These are phyloP conservation scores for Allium cepa DNA, from an alignment of 106 monocot species.

Conservation along the genomic window DNA sequence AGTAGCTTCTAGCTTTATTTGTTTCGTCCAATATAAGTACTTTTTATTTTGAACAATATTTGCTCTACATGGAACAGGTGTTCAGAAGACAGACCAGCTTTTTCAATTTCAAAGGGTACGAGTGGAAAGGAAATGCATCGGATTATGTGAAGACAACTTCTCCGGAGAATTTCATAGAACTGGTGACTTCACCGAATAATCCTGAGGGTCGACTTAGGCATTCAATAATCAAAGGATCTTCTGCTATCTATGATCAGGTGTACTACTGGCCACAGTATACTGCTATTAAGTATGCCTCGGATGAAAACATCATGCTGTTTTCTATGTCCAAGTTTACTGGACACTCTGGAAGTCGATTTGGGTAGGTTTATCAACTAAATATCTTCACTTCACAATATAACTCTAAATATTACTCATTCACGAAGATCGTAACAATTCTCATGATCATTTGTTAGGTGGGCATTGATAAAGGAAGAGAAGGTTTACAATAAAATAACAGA, in stretches of 20 bases:
- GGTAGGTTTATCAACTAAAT: background rate
- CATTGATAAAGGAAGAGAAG: slow-evolving; percentile 45
- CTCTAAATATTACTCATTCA: no score
- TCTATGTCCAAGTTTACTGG: slow-evolving; percentile 11
- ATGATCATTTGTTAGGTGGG: slow-evolving; percentile 42
- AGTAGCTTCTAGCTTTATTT: background rate
- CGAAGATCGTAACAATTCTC: no score
- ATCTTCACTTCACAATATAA: no score
- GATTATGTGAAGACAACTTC: slow-evolving; percentile 20
- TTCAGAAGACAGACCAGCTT: slow-evolving; percentile 38
- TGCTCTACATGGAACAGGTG: slow-evolving; percentile 10
- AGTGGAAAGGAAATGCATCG: slow-evolving; percentile 47
- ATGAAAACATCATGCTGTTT: slow-evolving; percentile 79
- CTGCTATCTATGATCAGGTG: slow-evolving; percentile 50
- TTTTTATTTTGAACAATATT: background rate
- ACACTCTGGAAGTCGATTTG: slow-evolving; percentile 12
- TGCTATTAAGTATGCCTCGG: slow-evolving; percentile 40
- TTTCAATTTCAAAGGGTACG: slow-evolving; percentile 35
- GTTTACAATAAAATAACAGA: slow-evolving; percentile 21
- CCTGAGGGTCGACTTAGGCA: slow-evolving; percentile 31
- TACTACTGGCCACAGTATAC: slow-evolving; percentile 89
- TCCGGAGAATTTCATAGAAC: slow-evolving; percentile 38
- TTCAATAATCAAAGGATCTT: slow-evolving; percentile 37
- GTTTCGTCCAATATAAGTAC: background rate
- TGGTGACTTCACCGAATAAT: slow-evolving; percentile 83